Evolutionary conservation across 2,329 filamentous ascomycete genomes (phyloP), one percentile per base, ranked within the genome.

Genomic region (Talaromyces sp.): DNA sequence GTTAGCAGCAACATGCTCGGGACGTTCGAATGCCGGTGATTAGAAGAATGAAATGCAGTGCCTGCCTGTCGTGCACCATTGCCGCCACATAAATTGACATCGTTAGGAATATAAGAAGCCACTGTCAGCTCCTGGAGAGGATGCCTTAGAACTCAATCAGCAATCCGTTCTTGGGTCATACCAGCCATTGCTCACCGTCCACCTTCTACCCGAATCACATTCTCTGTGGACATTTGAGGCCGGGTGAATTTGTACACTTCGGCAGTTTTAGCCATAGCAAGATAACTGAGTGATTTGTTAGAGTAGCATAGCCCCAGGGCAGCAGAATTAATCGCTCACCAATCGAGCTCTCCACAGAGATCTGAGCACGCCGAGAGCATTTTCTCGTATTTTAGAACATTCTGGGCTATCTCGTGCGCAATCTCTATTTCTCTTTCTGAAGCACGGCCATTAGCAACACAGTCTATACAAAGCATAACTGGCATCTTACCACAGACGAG

Each of bases 351-450:
- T 13, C 93, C 94, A 73, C 92, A 92, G 1, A 91, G 79, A 70
- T 94, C 89, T 0, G 93, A 96, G n/a, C 89, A 88, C 1, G 80
- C 75, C 3, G 86, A 79, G 10, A 99, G 83, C 5, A 87, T 75
- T 1, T 85, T 80, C 72, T 94, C 89, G 68, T 91, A 86, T 67
- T 87, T 81, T 0, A 97, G 80, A 17, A 97, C 82, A 43, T 82
- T 83, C 56, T 90, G 86, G 1, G 91, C 88, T 34, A 99, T 85
- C 3, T 85, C 81, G 71, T 97, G 90, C 0, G 95, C 85, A 51
- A 98, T 91, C 70, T 97, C 91, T 53, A 97, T 93, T 75, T 99
- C 94, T 64, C 87, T 88, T 72, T 97, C 93, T 90, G 67, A 15
- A 11, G 47, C 2, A 61, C 13, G 58, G 13, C 66, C 51, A 64